Conservation (phyloP, 169 alveolate species). For the Plasmodium adleri region DNA sequence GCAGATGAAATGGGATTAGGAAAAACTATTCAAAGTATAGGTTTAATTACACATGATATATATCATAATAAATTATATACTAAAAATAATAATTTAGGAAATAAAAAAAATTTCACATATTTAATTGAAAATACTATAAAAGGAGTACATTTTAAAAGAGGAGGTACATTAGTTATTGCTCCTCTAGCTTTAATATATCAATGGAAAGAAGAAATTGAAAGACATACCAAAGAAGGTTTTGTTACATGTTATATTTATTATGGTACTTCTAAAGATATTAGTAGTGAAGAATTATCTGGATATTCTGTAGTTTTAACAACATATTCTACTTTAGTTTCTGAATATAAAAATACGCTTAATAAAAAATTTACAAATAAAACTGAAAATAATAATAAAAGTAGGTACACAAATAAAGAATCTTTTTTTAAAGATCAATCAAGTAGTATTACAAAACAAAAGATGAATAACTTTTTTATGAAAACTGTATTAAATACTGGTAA, state of each 20-base stretch:
- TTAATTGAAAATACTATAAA: conserved; percentile 66
- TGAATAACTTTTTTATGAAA: conserved; percentile 48
- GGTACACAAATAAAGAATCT: neutral
- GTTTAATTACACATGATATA: conserved; percentile 87
- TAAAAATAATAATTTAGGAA: conserved; percentile 19
- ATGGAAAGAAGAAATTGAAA: conserved; percentile 86
- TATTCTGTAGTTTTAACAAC: conserved; percentile 88
- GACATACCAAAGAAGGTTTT: conserved; percentile 81
- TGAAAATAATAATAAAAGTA: neutral
- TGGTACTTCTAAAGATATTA: conserved; percentile 75
- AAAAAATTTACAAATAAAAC: conserved; percentile 11
- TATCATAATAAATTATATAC: conserved; percentile 39
- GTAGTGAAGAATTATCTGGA: conserved; percentile 74
- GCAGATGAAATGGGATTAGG: conserved; percentile 99
- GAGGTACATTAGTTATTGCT: conserved; percentile 88
- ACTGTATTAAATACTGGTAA: conserved; percentile 1
- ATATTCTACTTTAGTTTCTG: conserved; percentile 88
- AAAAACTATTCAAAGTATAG: conserved; percentile 97
- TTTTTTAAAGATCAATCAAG: neutral
- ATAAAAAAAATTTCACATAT: conserved; percentile 40
- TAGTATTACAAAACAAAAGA: neutral
- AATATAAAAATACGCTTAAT: conserved; percentile 75
- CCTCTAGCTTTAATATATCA: conserved; percentile 86
- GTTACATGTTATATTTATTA: conserved; percentile 79
- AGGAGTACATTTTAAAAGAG: conserved; percentile 64